Evolutionary conservation across 371 early-diverging fungal genomes (phyloP).

Genomic region (Basidiobolus meristosporus): DNA sequence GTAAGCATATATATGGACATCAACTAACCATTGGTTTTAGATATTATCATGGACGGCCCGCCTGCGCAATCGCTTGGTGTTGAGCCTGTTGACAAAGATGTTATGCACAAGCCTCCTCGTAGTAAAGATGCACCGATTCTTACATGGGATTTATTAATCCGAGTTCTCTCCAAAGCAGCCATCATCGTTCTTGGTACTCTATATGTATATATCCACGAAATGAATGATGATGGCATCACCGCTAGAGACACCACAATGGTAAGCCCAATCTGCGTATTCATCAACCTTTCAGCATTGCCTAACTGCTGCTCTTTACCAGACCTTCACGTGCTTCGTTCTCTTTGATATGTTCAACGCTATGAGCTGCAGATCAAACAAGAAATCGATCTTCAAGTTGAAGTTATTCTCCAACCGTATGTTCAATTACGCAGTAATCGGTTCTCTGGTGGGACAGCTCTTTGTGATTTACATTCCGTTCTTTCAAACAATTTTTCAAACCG

Average conservation of each 20-base stretch:
- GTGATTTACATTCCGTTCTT: slow-evolving; percentile 82
- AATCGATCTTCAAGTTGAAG: slow-evolving; percentile 63
- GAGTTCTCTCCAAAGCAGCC: slow-evolving; percentile 60
- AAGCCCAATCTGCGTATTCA: slow-evolving; percentile 5
- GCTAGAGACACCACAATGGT: slow-evolving; percentile 85
- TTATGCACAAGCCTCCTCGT: slow-evolving; percentile 71
- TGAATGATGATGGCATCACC: slow-evolving; percentile 54
- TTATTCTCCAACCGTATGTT: slow-evolving; percentile 74
- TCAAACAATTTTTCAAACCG: slow-evolving; percentile 85
- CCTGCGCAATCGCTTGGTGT: slow-evolving; percentile 83
- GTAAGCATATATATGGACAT: background rate
- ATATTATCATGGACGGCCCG: slow-evolving; percentile 85
- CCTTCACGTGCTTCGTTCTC: slow-evolving; percentile 89
- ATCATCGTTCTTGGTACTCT: slow-evolving; percentile 79
- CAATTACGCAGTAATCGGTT: slow-evolving; percentile 61
- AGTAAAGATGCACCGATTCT: slow-evolving; percentile 52
- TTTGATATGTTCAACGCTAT: slow-evolving; percentile 92
- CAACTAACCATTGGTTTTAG: slow-evolving; percentile 16
- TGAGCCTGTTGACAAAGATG: slow-evolving; percentile 63
- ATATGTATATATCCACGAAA: slow-evolving; percentile 54
- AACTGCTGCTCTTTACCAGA: slow-evolving; percentile 22
- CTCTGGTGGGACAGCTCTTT: slow-evolving; percentile 64
- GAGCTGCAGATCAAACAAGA: slow-evolving; percentile 70
- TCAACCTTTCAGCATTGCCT: background rate
- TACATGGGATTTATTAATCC: slow-evolving; percentile 40